Percentiles rank a stretch among this genome's conserved stretches.
phyloP scores from a whole-genome alignment of 176 grass and related monocot genomes.

The Saccharum officinarum region DNA sequence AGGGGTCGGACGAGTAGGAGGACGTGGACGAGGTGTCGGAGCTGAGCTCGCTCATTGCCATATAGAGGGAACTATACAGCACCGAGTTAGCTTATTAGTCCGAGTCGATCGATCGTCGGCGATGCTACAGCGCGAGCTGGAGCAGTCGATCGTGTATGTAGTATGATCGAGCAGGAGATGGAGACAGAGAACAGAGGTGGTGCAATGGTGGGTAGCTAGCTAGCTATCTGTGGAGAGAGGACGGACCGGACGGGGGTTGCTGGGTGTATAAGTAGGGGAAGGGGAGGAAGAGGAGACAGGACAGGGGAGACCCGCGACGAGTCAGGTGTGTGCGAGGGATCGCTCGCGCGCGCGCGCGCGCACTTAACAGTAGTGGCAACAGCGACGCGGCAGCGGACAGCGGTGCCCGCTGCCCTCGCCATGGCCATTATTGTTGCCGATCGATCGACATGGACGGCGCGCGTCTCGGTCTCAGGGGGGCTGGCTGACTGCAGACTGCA shows the following conservation, averaged over 20 bases:
- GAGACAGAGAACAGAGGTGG: not conserved
- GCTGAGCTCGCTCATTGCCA: slow-evolving; percentile 36
- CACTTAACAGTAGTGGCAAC: not conserved
- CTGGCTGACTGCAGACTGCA: not conserved
- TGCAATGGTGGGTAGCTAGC: not conserved
- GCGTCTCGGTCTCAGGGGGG: not conserved
- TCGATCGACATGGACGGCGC: not conserved
- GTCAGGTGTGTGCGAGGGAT: not conserved
- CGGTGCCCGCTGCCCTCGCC: not conserved
- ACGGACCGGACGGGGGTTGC: not conserved
- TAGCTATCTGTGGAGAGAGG: not conserved
- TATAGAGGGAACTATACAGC: not conserved
- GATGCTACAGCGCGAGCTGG: not conserved
- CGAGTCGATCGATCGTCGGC: not conserved
- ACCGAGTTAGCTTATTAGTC: not conserved
- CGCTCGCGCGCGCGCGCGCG: not conserved
- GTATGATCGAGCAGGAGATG: not conserved
- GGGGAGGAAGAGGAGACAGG: not conserved
- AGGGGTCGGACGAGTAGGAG: not conserved
- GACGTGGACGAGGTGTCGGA: slow-evolving; percentile 33
- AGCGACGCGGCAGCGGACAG: slow-evolving; percentile 23
- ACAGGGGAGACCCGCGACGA: not conserved
- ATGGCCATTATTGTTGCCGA: not conserved
- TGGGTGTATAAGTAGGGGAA: not conserved
- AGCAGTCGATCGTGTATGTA: not conserved